A percentile compares a stretch with the other conserved stretches of the same genome.
These are phyloP conservation scores for Acrocalymma vagum DNA, from an alignment of 2,329 filamentous ascomycete species.

Conservation along the genomic window DNA sequence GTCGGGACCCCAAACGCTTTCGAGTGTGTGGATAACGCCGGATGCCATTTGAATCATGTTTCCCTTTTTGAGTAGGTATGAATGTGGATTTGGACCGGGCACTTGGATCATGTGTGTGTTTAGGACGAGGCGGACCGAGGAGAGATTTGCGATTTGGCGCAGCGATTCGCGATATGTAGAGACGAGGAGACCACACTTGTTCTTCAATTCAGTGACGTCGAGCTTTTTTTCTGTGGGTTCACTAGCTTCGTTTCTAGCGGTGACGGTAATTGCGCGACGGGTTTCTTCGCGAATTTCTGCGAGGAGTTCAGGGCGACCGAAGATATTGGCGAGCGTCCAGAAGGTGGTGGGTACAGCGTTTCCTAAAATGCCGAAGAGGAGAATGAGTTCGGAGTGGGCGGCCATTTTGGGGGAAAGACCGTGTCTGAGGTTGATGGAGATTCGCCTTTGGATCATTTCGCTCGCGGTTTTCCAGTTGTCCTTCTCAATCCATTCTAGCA, in stretches of 20 bases:
- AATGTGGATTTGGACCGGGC: too few species aligned
- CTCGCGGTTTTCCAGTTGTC: slow-evolving; percentile 28
- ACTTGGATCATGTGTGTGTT: too few species aligned
- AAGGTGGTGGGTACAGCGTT: slow-evolving; percentile 56
- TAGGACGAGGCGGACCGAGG: slow-evolving; percentile 52
- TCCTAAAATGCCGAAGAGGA: slow-evolving; percentile 46
- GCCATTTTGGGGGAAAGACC: slow-evolving; percentile 25
- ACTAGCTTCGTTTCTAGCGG: too few species aligned
- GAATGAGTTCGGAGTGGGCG: slow-evolving; percentile 31
- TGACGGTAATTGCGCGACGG: slow-evolving; percentile 34
- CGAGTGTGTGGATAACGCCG: slow-evolving; percentile 53
- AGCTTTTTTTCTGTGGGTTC: too few species aligned
- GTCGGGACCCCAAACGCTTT: slow-evolving; percentile 55
- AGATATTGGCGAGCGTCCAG: slow-evolving; percentile 57
- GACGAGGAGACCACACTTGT: slow-evolving; percentile 53
- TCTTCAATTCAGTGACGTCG: slow-evolving; percentile 47
- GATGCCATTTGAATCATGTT: slow-evolving; percentile 56
- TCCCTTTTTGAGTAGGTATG: slow-evolving; percentile 56
- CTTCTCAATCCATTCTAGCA: slow-evolving; percentile 35
- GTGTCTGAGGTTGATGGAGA: slow-evolving; percentile 19
- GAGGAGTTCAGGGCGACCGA: slow-evolving; percentile 50
- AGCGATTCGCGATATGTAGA: slow-evolving; percentile 57
- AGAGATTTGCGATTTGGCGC: slow-evolving; percentile 50
- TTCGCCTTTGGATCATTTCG: slow-evolving; percentile 31
- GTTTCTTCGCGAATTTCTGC: slow-evolving; percentile 53